A percentile compares a stretch with the other conserved stretches of the same genome.
Conservation (phyloP, 2,329 filamentous ascomycete genomes). For the Cladophialophora chaetospira region DNA sequence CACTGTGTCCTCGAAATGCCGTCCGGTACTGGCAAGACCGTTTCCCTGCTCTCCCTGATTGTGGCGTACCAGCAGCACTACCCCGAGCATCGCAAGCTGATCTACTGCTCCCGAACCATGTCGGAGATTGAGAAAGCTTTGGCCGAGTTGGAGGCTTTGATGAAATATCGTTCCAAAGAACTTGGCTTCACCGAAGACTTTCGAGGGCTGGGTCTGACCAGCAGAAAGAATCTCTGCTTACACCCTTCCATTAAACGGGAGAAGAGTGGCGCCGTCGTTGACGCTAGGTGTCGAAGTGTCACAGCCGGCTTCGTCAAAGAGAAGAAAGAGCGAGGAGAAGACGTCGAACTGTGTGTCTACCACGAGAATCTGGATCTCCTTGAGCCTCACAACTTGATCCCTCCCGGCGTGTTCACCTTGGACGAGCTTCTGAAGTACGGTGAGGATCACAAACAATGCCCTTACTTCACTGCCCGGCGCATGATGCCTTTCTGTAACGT, state of each 20-base stretch:
- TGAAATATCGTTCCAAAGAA: conserved; percentile 90
- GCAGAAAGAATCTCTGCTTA: conserved; percentile 94
- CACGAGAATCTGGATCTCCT: conserved; percentile 96
- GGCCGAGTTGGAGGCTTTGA: conserved; percentile 84
- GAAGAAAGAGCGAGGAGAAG: conserved; percentile 92
- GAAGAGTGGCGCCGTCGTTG: conserved; percentile 91
- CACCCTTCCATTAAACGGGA: conserved; percentile 95
- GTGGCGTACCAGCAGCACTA: conserved; percentile 95
- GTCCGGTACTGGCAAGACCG: conserved; percentile 96
- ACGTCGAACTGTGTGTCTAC: conserved; percentile 91
- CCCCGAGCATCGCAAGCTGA: conserved; percentile 90
- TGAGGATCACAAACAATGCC: conserved; percentile 94
- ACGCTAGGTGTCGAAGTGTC: conserved; percentile 91
- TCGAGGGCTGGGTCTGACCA: conserved; percentile 85
- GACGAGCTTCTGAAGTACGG: conserved; percentile 87
- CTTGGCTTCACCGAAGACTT: conserved; percentile 94
- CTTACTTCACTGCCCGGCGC: conserved; percentile 90
- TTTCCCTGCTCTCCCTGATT: conserved; percentile 91
- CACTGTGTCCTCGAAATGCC: conserved; percentile 99
- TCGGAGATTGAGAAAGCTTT: conserved; percentile 98
- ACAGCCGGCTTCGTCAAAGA: conserved; percentile 97
- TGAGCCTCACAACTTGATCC: conserved; percentile 91
- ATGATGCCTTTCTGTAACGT: conserved; percentile 99
- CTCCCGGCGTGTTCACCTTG: conserved; percentile 92
- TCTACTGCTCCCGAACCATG: conserved; percentile 99